Evolutionary conservation across 495 filamentous ascomycete genomes (phyloP).

Genomic region (Xylaria curta): DNA sequence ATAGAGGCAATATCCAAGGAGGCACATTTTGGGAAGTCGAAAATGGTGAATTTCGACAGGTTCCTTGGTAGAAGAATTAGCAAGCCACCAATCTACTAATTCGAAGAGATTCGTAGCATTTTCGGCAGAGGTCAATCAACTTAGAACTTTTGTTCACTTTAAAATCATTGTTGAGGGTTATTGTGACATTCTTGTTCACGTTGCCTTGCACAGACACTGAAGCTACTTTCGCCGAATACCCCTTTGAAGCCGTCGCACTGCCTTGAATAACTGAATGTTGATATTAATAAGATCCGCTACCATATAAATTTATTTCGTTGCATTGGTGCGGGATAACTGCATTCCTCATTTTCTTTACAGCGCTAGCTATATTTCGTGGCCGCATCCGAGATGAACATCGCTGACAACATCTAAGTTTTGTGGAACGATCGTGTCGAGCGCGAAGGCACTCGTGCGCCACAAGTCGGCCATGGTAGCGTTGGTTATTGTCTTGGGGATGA

Average conservation of each 20-base stretch:
- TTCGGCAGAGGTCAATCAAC: neutral
- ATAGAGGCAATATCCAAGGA: constrained; percentile 28
- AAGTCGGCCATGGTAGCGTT: constrained; percentile 23
- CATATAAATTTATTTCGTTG: neutral
- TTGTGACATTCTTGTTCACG: neutral
- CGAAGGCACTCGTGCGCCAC: neutral
- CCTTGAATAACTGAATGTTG: neutral
- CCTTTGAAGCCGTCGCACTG: neutral
- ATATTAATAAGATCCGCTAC: neutral
- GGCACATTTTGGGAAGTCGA: constrained; percentile 49
- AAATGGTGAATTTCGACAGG: constrained; percentile 42
- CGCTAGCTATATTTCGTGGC: constrained; percentile 3
- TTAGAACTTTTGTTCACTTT: neutral
- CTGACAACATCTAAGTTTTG: neutral
- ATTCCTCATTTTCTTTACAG: neutral
- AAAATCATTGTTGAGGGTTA: neutral
- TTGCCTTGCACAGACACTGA: neutral
- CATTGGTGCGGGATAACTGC: neutral
- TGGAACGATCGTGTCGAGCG: neutral
- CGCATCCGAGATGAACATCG: constrained; percentile 8
- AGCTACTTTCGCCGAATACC: neutral
- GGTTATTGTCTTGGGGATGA: constrained; percentile 46
- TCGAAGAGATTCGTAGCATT: too few species aligned
- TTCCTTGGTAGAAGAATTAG: constrained; percentile 40
- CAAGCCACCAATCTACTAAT: too few species aligned